Base-by-base conservation (phyloP, 305 asterid genomes). In the Fraxinus velutina region DNA sequence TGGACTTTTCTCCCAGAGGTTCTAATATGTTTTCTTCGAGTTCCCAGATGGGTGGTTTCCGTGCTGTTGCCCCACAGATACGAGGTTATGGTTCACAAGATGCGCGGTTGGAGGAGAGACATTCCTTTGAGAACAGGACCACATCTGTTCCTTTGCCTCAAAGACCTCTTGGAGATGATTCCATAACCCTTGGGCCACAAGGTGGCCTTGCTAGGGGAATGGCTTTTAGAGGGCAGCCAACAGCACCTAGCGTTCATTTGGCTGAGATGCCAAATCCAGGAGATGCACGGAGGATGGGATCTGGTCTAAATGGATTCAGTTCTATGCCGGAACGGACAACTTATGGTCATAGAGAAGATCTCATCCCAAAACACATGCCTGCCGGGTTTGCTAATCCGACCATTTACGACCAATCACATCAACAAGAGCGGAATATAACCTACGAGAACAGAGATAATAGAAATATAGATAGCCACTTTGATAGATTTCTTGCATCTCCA, bases 171-270 rank as follows among this genome's bases (percentile, higher is more conserved):
- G 90, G 91, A 29, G 88, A 88, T 80, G 88, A 89, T 52, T 78
- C 91, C 32, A 89, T 94, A 68, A 89, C 97, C 76, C 97, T 94
- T 87, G 98, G 97, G 74, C 97, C 98, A 74, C 98, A 94, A 88
- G 98, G 98, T 71, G 98, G 97, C 77, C 98, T 94, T 83, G 97
- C 94, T 9, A 92, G 91, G 86, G 97, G 97, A 81, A 94, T 94
- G 98, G 92, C 92, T 84, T 90, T 88, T 86, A 89, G 96, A 88
- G 97, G 97, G 77, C 96, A 86, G 75, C 87, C 92, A 72, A 86
- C 92, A 22, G 87, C 89, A 74, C 83, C 89, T 42, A 87, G 71
- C 73, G 77, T 82, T 62, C 86, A 84, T 13, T 84, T 85, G 37
- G 78, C 83, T 89, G 91, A 88, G 75, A 82, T 75, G 80, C 73